These are phyloP conservation scores for Polychytrium aggregatum DNA, from an alignment of 192 early-diverging fungal genomes.

Conservation along the genomic window DNA sequence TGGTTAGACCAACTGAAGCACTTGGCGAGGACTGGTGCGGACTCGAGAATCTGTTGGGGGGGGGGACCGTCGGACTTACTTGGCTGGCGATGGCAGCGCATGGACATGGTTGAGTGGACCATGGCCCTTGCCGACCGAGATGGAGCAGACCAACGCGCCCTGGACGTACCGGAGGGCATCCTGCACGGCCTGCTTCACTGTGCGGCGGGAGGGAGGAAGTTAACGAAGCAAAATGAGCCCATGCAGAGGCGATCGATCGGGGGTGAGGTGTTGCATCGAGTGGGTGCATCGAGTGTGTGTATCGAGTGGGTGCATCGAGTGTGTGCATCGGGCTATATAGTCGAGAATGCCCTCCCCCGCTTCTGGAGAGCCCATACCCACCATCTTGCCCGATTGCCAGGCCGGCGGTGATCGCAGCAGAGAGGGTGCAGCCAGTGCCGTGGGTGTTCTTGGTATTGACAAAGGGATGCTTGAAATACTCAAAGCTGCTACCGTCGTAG, in stretches of 20 bases:
- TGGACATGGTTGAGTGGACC: conserved; percentile 73
- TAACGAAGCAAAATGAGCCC: too few species aligned
- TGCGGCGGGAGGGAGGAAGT: background rate
- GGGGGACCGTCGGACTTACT: too few species aligned
- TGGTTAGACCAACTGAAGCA: conserved; percentile 1
- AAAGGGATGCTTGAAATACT: conserved; percentile 40
- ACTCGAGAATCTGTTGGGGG: background rate
- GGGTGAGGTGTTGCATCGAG: too few species aligned
- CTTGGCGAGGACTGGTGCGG: conserved; percentile 2
- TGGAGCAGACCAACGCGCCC: conserved; percentile 46
- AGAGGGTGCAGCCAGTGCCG: conserved; percentile 81
- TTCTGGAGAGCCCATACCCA: too few species aligned
- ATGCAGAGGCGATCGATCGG: too few species aligned
- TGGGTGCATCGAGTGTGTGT: too few species aligned
- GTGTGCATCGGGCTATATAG: too few species aligned
- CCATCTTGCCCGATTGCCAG: conserved; percentile 44
- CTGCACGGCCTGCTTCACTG: conserved; percentile 42
- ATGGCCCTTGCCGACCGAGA: conserved; percentile 53
- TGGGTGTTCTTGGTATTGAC: conserved; percentile 64
- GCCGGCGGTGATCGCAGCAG: conserved; percentile 64
- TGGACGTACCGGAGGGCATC: conserved; percentile 50
- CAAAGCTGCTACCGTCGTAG: conserved; percentile 29
- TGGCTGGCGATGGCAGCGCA: too few species aligned
- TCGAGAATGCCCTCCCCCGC: too few species aligned
- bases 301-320: too few species aligned